A percentile compares a stretch with the other conserved stretches of the same genome.
Conservation (phyloP, 2,329 filamentous ascomycete species). For the Xylaria sp. region DNA sequence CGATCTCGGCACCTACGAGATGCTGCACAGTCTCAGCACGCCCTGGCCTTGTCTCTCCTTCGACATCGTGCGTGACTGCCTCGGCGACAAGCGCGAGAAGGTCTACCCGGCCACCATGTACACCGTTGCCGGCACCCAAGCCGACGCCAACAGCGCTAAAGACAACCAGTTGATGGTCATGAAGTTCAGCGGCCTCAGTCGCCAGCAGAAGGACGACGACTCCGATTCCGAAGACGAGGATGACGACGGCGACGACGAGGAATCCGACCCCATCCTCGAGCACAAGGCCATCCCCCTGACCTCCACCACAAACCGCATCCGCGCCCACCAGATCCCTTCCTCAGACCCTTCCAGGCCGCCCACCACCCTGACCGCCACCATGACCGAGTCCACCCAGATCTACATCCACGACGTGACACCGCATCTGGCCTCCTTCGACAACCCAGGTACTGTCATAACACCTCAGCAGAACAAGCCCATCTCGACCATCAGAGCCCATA, state of each 20-base stretch:
- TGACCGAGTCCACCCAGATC: slow-evolving; percentile 90
- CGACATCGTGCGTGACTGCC: slow-evolving; percentile 85
- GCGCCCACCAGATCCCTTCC: slow-evolving; percentile 81
- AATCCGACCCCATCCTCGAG: slow-evolving; percentile 90
- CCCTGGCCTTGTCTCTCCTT: slow-evolving; percentile 98
- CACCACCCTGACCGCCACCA: slow-evolving; percentile 86
- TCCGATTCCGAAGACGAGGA: slow-evolving; percentile 75
- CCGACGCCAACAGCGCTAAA: slow-evolving; percentile 75
- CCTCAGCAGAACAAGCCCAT: slow-evolving; percentile 89
- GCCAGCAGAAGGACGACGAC: slow-evolving; percentile 81
- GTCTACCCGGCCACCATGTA: slow-evolving; percentile 97
- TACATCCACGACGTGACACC: slow-evolving; percentile 95
- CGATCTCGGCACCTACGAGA: slow-evolving; percentile 94
- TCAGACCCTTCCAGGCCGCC: slow-evolving; percentile 76
- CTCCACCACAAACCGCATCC: slow-evolving; percentile 93
- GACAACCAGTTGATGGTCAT: slow-evolving; percentile 97
- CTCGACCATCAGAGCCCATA: slow-evolving; percentile 89
- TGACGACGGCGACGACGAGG: slow-evolving; percentile 77
- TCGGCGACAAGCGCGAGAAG: slow-evolving; percentile 85
- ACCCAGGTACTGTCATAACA: slow-evolving; percentile 82
- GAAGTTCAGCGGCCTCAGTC: slow-evolving; percentile 92
- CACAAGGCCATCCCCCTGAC: slow-evolving; percentile 86
- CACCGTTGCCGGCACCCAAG: slow-evolving; percentile 93
- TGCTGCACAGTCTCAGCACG: slow-evolving; percentile 93
- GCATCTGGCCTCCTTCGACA: slow-evolving; percentile 89